Base-by-base conservation (phyloP, 192 early-diverging fungal genomes). In the Radiomyces spectabilis region DNA sequence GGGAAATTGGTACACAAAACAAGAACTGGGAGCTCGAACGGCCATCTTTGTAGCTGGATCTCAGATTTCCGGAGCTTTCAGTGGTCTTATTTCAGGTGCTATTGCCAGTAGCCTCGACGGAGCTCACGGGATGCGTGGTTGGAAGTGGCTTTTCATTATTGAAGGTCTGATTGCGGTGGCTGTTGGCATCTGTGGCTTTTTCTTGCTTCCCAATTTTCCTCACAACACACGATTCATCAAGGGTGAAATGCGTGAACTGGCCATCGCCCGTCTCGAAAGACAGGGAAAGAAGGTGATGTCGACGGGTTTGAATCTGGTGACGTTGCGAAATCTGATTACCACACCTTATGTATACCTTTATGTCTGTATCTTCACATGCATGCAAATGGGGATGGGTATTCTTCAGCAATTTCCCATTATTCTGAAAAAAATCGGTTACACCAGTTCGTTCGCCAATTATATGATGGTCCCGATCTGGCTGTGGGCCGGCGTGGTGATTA, bases 71-170 rank as follows among this genome's bases (percentile, higher is more conserved):
- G 42, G 51, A 35, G 53, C 54, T 25, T 48, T 55, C 22, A 51
- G 55, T 34, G 63, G 63, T 37, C 38, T 66, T 16, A 66, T 66
- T 7, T 47, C 45, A 12, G 51, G 56, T 34, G 40, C 44, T 9
- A 48, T 59, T 37, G 19, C 31, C 41, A n/a, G 29, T n/a, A 12
- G 16, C 33, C 59, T 86, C 53, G 69, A 86, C n/a, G 78, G 76
- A 30, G 39, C 61, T 27, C 38, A 39, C 3, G 74, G 73, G 1
- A 57, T 82, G 37, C 40, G 57, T 16, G 65, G 65, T 3, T 75
- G 69, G 73, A 53, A 56, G 43, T 75, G 69, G 69, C 65, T 82
- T 3, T 82, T 84, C 55, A 67, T 79, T 32, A 65, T 84, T 51
- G 82, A 83, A 49, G 82, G 80, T 5, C 26, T 55, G 13, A 63